These are phyloP conservation scores for Astraeus odoratus DNA, from an alignment of 768 basidiomycete species.

Conservation along the genomic window DNA sequence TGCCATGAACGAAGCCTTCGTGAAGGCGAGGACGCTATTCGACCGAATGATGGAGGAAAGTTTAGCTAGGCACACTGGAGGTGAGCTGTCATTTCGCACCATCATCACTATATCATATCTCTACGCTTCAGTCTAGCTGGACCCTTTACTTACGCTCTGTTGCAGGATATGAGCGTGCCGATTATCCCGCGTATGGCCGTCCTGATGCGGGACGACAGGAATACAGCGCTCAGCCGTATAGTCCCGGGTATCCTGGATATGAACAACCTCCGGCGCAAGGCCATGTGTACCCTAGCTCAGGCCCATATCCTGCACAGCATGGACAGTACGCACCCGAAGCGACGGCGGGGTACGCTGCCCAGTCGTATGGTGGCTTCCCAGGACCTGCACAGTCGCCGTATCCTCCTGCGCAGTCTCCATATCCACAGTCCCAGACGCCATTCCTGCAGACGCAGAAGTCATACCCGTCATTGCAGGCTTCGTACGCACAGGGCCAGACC, in stretches of 20 bases:
- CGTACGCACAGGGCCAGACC: conserved; percentile 3
- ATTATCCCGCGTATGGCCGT: conserved; percentile 20
- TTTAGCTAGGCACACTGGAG: conserved; percentile 61
- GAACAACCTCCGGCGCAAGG: conserved; percentile 34
- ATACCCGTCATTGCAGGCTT: conserved; percentile 6
- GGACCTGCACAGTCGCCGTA: conserved; percentile 12
- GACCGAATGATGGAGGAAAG: conserved; percentile 93
- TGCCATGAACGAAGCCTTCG: conserved; percentile 91
- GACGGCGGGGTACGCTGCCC: conserved; percentile 9
- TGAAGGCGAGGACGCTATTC: conserved; percentile 82
- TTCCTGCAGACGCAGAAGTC: conserved; percentile 1
- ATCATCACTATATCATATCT: no score
- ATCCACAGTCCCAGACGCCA: conserved; percentile 15
- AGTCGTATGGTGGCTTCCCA: conserved; percentile 14
- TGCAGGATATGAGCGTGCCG: conserved; percentile 22
- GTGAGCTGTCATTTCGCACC: conserved; percentile 33
- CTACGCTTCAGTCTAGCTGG: conserved; percentile 44
- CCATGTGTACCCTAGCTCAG: conserved; percentile 22
- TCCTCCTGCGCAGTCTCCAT: conserved; percentile 22
- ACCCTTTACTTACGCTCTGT: conserved; percentile 23
- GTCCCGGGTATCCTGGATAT: conserved; percentile 32
- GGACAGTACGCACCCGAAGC: conserved; percentile 10
- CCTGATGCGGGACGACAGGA: conserved; percentile 29
- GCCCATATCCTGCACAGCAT: conserved; percentile 16
- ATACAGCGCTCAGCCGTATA: conserved; percentile 38